Conservation (phyloP, 352 stramenopile species). For the Albugo laibachii region DNA sequence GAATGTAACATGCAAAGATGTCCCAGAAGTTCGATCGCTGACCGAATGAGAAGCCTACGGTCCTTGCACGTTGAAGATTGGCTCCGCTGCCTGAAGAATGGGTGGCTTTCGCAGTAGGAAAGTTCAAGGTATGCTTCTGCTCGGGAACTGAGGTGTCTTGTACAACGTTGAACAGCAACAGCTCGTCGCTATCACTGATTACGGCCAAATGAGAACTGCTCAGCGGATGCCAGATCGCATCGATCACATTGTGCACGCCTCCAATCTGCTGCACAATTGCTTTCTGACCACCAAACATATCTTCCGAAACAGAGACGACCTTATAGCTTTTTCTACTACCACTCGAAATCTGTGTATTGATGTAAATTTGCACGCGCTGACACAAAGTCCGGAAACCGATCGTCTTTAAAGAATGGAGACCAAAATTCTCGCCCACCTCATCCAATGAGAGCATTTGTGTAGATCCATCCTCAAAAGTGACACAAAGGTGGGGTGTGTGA, state of each 20-base stretch:
- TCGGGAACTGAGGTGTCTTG: conserved; percentile 48
- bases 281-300: conserved; percentile 15
- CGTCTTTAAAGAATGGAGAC: conserved; percentile 2
- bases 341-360: no score
- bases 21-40: conserved; percentile 41
- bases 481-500: conserved; percentile 16
- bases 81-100: not conserved
- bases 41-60: not conserved
- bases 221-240: conserved; percentile 48
- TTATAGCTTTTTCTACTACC: not conserved
- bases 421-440: conserved; percentile 14
- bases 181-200: conserved; percentile 50
- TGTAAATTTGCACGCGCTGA: not conserved
- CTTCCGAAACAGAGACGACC: conserved; percentile 26
- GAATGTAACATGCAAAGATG: conserved; percentile 48
- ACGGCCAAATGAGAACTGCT: conserved; percentile 52
- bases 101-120: conserved; percentile 3
- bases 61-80: not conserved
- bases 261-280: conserved; percentile 27
- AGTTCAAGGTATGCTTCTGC: conserved; percentile 40
- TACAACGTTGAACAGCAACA: conserved; percentile 43
- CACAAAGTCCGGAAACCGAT: not conserved
- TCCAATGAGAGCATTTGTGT: conserved; percentile 11
- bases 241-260: conserved; percentile 28
- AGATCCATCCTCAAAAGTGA: conserved; percentile 25